Evolutionary conservation across 306 rosid genomes (phyloP).

Genomic region (Cicer arietinum): DNA sequence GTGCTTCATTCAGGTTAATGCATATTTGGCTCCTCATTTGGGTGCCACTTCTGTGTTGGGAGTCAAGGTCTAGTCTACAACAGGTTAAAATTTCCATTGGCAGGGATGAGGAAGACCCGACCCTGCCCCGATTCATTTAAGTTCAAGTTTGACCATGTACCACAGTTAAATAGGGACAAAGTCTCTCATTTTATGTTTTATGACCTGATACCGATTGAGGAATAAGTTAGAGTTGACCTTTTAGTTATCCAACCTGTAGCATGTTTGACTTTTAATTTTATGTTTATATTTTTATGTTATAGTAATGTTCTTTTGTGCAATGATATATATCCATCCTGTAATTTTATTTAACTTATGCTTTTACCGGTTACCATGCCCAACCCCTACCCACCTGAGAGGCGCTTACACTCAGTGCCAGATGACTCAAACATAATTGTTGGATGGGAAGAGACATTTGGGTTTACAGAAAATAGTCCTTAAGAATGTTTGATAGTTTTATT

Average conservation of each 20-base stretch:
- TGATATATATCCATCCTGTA: too few relatives aligned
- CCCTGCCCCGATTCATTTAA: background rate
- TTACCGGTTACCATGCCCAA: too few relatives aligned
- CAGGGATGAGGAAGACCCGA: background rate
- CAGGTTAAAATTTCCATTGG: background rate
- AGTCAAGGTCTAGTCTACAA: background rate
- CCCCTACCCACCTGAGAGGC: too few relatives aligned
- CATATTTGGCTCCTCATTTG: background rate
- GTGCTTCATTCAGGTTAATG: background rate
- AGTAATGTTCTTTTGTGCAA: too few relatives aligned
- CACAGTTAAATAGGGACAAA: background rate
- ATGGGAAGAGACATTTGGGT: too few relatives aligned
- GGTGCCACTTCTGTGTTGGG: background rate
- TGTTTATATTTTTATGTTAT: too few relatives aligned
- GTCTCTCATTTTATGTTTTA: background rate
- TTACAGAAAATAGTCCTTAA: too few relatives aligned
- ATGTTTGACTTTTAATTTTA: too few relatives aligned
- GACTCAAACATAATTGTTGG: too few relatives aligned
- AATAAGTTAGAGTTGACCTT: background rate
- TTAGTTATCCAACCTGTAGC: background rate
- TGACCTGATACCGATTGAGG: background rate
- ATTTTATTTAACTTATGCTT: too few relatives aligned
- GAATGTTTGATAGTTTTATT: too few relatives aligned
- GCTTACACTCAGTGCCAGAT: too few relatives aligned
- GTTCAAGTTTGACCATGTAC: background rate